Evolutionary conservation across 2,329 filamentous ascomycete genomes (phyloP).

Genomic region (Aspergillus neoniger): DNA sequence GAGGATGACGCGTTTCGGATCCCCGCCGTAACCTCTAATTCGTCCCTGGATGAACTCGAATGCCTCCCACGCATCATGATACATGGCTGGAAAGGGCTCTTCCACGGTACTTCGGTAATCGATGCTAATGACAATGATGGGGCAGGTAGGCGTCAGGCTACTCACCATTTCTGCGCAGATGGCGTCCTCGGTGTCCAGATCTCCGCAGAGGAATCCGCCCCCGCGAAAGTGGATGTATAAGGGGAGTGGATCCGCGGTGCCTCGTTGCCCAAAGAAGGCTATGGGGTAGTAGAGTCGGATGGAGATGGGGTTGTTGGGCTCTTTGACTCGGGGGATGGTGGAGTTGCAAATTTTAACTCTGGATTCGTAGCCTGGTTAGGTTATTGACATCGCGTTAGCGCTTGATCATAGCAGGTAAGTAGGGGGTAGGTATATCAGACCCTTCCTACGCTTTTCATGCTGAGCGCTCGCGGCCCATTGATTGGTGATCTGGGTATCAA

Average conservation of each 20-base stretch:
- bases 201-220: constrained; percentile 60
- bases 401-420: too few relatives aligned
- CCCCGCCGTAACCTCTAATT: constrained; percentile 38
- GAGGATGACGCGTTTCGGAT: constrained; percentile 45
- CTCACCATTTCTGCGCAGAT: constrained; percentile 53
- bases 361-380: too few relatives aligned
- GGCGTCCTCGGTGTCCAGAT: constrained; percentile 55
- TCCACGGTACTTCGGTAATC: constrained; percentile 64
- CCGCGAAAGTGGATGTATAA: constrained; percentile 58
- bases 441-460: too few relatives aligned
- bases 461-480: too few relatives aligned
- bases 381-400: too few relatives aligned
- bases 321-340: not conserved
- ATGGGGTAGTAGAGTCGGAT: not conserved
- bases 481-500: too few relatives aligned
- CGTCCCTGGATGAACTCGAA: constrained; percentile 57
- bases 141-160: constrained; percentile 17
- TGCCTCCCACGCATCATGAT: constrained; percentile 56
- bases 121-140: constrained; percentile 54
- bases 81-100: constrained; percentile 54
- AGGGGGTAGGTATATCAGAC: too few relatives aligned
- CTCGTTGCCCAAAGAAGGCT: too few relatives aligned
- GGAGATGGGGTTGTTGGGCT: not conserved
- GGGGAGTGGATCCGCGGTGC: constrained; percentile 38
- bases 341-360: not conserved